Evolutionary conservation across 805 yeast genomes (phyloP).

Genomic region (Danielia oregonensis): DNA sequence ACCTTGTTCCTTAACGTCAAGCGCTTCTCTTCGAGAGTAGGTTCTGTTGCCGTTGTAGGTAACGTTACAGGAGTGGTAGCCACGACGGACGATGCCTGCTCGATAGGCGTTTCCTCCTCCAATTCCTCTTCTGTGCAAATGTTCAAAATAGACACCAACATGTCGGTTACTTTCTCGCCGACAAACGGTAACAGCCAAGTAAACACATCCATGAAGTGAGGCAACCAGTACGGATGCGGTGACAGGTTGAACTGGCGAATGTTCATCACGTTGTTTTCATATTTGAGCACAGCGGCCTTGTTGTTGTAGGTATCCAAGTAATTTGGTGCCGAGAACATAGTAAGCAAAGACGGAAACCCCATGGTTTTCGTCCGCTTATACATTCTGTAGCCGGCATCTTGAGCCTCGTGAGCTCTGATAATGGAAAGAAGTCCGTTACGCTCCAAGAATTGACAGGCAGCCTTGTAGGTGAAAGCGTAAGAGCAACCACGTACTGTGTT

Average conservation of each 20-base stretch:
- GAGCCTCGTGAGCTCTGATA: slow-evolving; percentile 96
- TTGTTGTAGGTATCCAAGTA: slow-evolving; percentile 89
- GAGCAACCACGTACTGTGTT: slow-evolving; percentile 90
- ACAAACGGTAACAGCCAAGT: slow-evolving; percentile 98
- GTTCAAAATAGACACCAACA: slow-evolving; percentile 83
- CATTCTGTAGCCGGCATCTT: slow-evolving; percentile 95
- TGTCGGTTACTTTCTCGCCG: slow-evolving; percentile 93
- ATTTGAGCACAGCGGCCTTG: slow-evolving; percentile 91
- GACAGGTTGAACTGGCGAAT: slow-evolving; percentile 89
- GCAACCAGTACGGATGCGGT: slow-evolving; percentile 96
- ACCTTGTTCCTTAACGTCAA: slow-evolving; percentile 78
- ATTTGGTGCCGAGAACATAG: slow-evolving; percentile 94
- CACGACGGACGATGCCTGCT: slow-evolving; percentile 22
- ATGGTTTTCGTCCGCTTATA: slow-evolving; percentile 78
- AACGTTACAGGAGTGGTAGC: slow-evolving; percentile 13
- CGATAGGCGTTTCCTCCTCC: slow-evolving; percentile 63
- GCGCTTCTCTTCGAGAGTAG: slow-evolving; percentile 34
- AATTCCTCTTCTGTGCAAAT: slow-evolving; percentile 95
- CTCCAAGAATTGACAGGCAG: slow-evolving; percentile 75
- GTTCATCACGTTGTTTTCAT: slow-evolving; percentile 89
- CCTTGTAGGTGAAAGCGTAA: slow-evolving; percentile 79
- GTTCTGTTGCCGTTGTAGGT: slow-evolving; percentile 11
- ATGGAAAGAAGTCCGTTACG: slow-evolving; percentile 76
- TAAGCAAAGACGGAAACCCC: slow-evolving; percentile 86
- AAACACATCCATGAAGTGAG: slow-evolving; percentile 95